Evolutionary conservation across 495 filamentous ascomycete genomes (phyloP).

Genomic region (Annulohypoxylon stygium): DNA sequence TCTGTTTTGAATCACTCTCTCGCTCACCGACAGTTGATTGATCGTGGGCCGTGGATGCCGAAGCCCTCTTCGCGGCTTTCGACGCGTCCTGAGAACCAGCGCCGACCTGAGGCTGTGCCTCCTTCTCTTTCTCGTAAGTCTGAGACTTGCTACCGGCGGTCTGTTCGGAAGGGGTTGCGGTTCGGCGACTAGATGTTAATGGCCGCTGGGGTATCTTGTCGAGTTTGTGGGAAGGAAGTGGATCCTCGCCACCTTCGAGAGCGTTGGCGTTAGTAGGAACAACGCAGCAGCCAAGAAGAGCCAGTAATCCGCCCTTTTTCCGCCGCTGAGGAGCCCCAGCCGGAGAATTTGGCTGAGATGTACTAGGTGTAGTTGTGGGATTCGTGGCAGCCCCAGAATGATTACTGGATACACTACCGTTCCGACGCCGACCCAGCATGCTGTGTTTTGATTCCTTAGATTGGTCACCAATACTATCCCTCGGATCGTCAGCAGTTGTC

Average conservation of each 20-base stretch:
- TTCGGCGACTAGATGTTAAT: conserved; percentile 67
- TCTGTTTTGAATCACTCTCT: conserved; percentile 63
- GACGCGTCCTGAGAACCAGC: conserved; percentile 47
- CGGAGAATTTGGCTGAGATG: conserved; percentile 62
- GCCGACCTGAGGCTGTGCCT: conserved; percentile 44
- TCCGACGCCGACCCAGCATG: conserved; percentile 74
- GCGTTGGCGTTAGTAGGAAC: conserved; percentile 73
- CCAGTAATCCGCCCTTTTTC: conserved; percentile 76
- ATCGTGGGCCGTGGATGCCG: conserved; percentile 59
- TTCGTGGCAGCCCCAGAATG: conserved; percentile 60
- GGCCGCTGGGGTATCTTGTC: conserved; percentile 66
- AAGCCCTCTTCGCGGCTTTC: conserved; percentile 59
- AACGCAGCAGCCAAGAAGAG: conserved; percentile 85
- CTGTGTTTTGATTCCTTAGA: conserved; percentile 76
- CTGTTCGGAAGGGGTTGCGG: conserved; percentile 66
- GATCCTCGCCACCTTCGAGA: conserved; percentile 70
- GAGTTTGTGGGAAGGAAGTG: conserved; percentile 75
- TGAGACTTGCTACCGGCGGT: conserved; percentile 65
- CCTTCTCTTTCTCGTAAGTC: conserved; percentile 60
- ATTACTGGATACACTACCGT: conserved; percentile 73
- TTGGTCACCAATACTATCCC: conserved; percentile 71
- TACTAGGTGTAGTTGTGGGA: conserved; percentile 60
- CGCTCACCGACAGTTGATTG: conserved; percentile 59
- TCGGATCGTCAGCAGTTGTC: conserved; percentile 70
- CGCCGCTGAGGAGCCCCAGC: conserved; percentile 62